phyloP scores from a whole-genome alignment of 495 filamentous ascomycete genomes.

The Margaritispora aquatica region DNA sequence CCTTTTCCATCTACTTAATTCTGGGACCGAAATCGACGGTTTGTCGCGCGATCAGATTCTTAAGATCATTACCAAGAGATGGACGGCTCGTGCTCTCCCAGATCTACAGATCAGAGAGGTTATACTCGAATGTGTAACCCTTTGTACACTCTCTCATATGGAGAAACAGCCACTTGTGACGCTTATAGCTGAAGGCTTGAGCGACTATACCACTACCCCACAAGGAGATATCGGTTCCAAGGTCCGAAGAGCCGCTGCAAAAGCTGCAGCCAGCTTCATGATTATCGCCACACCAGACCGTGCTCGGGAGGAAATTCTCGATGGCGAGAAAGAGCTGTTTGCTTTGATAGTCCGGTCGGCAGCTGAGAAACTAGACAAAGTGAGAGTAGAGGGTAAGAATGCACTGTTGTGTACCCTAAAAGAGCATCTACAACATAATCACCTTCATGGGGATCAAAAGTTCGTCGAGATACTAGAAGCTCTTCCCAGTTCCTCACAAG shows the following conservation, averaged over 20 bases:
- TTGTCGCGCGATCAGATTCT: constrained; percentile 3
- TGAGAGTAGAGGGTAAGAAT: constrained; percentile 61
- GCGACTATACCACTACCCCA: constrained; percentile 84
- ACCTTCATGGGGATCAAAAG: neutral
- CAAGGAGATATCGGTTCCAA: constrained; percentile 86
- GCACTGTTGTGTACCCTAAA: constrained; percentile 13
- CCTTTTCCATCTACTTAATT: neutral
- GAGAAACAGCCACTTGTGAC: constrained; percentile 28
- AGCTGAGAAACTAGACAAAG: constrained; percentile 83
- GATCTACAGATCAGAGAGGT: constrained; percentile 46
- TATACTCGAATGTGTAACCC: neutral
- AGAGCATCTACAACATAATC: neutral
- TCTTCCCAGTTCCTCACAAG: constrained; percentile 41
- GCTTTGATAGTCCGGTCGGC: constrained; percentile 58
- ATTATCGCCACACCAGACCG: neutral
- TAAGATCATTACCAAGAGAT: constrained; percentile 20
- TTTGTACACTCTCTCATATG: neutral
- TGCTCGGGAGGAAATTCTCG: neutral
- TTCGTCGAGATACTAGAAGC: neutral
- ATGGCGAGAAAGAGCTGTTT: constrained; percentile 12
- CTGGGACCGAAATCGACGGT: neutral
- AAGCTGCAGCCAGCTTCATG: constrained; percentile 30
- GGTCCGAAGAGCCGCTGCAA: constrained; percentile 71
- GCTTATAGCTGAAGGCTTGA: constrained; percentile 49
- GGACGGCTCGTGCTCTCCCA: constrained; percentile 26